Evolutionary conservation across 169 alveolate species (phyloP).

Genomic region (Plasmodium coatneyi): DNA sequence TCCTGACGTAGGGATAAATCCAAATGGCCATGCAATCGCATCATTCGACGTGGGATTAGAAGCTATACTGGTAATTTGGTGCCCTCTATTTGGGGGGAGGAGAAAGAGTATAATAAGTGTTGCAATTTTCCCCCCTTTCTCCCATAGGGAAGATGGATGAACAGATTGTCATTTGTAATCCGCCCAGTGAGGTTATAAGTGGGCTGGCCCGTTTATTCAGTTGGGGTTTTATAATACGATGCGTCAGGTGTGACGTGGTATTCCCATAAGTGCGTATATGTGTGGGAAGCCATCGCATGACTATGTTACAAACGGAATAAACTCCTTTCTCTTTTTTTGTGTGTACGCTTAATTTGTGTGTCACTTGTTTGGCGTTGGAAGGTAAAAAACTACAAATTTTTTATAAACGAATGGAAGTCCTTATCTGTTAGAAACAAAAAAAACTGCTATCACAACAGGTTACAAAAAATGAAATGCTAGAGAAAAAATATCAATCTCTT

Average conservation of each 20-base stretch:
- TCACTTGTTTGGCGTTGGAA: not conserved
- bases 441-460: conserved; percentile 23
- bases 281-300: not conserved
- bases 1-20: not conserved
- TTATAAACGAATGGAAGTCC: conserved; percentile 17
- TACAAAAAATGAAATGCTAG: conserved; percentile 20
- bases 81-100: not conserved
- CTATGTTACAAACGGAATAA: not conserved
- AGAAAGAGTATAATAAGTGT: too few relatives aligned
- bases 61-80: not conserved
- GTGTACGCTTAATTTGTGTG: not conserved
- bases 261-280: not conserved
- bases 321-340: too few relatives aligned
- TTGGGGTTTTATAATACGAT: not conserved
- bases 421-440: not conserved
- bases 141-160: not conserved
- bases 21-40: not conserved
- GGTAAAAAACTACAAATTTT: not conserved
- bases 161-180: not conserved
- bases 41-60: not conserved
- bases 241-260: not conserved
- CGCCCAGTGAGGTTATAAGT: not conserved
- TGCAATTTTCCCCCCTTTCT: not conserved
- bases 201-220: not conserved
- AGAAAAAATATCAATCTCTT: conserved; percentile 18